Percentiles rank a stretch among this genome's conserved stretches.
Evolutionary conservation across 2,329 filamentous ascomycete species (phyloP).

Genomic region (Pseudogymnoascus pannorum): DNA sequence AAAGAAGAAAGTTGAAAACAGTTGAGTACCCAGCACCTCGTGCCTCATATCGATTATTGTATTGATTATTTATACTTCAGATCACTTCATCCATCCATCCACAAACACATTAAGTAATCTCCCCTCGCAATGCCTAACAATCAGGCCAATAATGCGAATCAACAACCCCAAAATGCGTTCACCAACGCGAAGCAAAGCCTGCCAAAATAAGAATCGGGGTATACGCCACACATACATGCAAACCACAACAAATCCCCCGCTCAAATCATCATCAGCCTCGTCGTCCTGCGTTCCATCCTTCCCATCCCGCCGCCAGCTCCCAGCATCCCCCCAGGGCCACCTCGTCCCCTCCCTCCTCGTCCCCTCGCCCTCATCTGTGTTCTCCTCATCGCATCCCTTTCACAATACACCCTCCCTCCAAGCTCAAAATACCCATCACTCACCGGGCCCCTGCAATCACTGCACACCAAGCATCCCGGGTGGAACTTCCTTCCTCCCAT

Average conservation of each 20-base stretch:
- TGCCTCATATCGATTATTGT: not conserved
- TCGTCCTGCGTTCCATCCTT: slow-evolving; percentile 40
- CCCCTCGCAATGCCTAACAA: slow-evolving; percentile 16
- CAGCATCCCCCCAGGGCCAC: slow-evolving; percentile 14
- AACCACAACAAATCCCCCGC: not conserved
- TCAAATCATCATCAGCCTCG: slow-evolving; percentile 43
- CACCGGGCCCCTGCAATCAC: slow-evolving; percentile 66
- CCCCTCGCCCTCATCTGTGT: slow-evolving; percentile 20
- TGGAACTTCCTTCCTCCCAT: slow-evolving; percentile 66
- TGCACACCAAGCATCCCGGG: slow-evolving; percentile 76
- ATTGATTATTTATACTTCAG: not conserved
- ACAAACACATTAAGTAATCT: not conserved
- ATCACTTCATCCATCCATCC: not conserved
- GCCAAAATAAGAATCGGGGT: not conserved
- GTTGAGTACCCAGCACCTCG: not conserved
- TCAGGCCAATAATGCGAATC: no score
- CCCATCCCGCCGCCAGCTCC: slow-evolving; percentile 16
- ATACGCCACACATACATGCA: not conserved
- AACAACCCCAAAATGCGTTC: not conserved
- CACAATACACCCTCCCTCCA: slow-evolving; percentile 71
- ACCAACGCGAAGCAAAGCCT: not conserved
- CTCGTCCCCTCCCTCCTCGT: slow-evolving; percentile 15
- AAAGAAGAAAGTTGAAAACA: not conserved
- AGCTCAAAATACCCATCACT: slow-evolving; percentile 89
- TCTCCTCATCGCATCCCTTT: slow-evolving; percentile 61